Evolutionary conservation across 768 basidiomycete genomes (phyloP), one percentile per base, ranked within the genome.

Genomic region (Hygrophoropsis aurantiaca): DNA sequence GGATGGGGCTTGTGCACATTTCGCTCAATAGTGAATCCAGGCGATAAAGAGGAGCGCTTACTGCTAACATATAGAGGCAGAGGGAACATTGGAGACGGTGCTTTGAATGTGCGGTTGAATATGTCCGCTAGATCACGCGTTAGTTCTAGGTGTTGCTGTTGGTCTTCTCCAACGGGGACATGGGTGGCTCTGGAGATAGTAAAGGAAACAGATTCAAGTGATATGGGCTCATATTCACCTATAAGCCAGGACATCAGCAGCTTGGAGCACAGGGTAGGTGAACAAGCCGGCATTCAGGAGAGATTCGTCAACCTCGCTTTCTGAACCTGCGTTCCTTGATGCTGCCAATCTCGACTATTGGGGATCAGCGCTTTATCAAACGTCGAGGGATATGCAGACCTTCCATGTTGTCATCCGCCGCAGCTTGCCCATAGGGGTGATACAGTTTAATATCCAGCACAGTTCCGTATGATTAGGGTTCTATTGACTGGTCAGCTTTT

Each of bases 321-420:
- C 85, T 37, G 80, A 78, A 33, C 78, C 81, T 2, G 86, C 82
- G 57, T 92, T 92, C 40, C 87, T 74, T 8, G 84, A 79, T 9
- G 80, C 76, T 10, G 85, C 88, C 4, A 94, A 69, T 49, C 88
- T 82, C 9, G 87, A 80, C 91, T 94, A 57, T 11, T 41, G 15
- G 9, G 3, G 21, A 16, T 58, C 40, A 51, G 46, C 20, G 18
- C 16, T 16, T 27, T 9, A 5, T 16, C 25, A 11, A 27, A 13
- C n/a, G 26, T 8, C 23, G 19, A 9, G 10, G 3, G 19, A 10
- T 26, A 9, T 13, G 50, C 71, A 23, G 49, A 89, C 92, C 81
- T 97, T 98, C 93, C 94, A 97, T 0, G 91, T 93, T 4, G 94
- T 97, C 95, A 97, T 97, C 35, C 94, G 69, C 33, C 83, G 80